These are phyloP conservation scores for Lipomyces mesembrius DNA, from an alignment of 805 yeast species.

Conservation along the genomic window DNA sequence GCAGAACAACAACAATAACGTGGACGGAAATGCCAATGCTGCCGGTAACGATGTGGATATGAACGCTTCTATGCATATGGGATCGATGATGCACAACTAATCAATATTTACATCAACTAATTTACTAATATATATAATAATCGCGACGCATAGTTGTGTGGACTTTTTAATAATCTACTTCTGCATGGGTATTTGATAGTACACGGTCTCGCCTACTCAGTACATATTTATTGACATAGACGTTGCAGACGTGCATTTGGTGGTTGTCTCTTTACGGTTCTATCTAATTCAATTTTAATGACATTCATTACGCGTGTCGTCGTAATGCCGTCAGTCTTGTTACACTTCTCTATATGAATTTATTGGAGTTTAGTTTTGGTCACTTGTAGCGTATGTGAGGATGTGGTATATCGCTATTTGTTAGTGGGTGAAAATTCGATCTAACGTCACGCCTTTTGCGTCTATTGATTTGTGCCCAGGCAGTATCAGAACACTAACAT, in stretches of 20 bases:
- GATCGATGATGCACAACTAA: too few relatives aligned
- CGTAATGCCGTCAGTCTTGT: not conserved
- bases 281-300: not conserved
- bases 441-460: not conserved
- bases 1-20: slow-evolving; percentile 14
- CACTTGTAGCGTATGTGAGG: not conserved
- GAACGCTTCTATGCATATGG: too few relatives aligned
- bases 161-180: too few relatives aligned
- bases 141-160: too few relatives aligned
- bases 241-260: not conserved
- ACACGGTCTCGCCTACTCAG: too few relatives aligned
- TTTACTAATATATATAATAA: too few relatives aligned
- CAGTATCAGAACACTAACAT: not conserved
- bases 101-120: too few relatives aligned
- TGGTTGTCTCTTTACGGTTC: not conserved
- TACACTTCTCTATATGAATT: not conserved
- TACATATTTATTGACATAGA: not conserved
- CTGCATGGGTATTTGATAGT: too few relatives aligned
- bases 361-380: not conserved
- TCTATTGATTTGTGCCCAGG: not conserved
- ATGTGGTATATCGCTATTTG: not conserved
- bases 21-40: slow-evolving; percentile 9
- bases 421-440: not conserved
- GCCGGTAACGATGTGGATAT: too few relatives aligned
- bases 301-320: not conserved